Evolutionary conservation across 164 flowering plant species (phyloP).

Genomic region (Akebia trifoliata): DNA sequence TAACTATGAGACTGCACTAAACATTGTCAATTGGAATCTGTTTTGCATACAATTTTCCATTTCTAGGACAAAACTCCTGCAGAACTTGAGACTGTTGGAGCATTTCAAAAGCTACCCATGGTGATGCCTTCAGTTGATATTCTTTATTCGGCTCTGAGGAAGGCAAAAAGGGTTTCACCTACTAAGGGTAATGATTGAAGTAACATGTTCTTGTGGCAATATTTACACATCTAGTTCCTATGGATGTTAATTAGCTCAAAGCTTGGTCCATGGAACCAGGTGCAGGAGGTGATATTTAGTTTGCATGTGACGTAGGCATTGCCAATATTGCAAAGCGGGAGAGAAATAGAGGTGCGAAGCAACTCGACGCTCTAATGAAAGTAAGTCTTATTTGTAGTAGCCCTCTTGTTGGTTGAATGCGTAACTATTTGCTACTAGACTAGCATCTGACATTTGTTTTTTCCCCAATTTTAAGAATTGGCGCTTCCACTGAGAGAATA

Average conservation of each 20-base stretch:
- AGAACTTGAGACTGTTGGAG: conserved; percentile 60
- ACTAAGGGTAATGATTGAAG: conserved; percentile 55
- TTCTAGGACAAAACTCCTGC: conserved; percentile 35
- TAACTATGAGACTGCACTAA: background rate
- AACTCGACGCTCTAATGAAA: conserved; percentile 95
- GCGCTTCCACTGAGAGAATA: conserved; percentile 74
- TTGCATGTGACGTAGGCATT: conserved; percentile 48
- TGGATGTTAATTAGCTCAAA: conserved; percentile 5
- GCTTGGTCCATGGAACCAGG: conserved; percentile 10
- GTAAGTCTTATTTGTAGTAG: conserved; percentile 26
- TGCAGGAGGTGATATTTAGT: conserved; percentile 21
- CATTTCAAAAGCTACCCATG: conserved; percentile 96
- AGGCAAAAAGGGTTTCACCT: conserved; percentile 70
- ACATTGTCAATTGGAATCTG: background rate
- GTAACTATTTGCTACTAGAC: background rate
- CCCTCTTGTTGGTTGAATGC: background rate
- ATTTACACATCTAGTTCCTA: background rate
- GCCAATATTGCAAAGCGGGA: conserved; percentile 91
- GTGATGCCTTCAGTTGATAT: conserved; percentile 90
- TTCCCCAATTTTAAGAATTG: conserved; percentile 53
- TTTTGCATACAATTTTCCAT: conserved; percentile 3
- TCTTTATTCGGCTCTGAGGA: conserved; percentile 66
- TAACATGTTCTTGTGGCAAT: background rate
- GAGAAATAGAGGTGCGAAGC: conserved; percentile 89
- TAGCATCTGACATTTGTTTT: conserved; percentile 1